These are phyloP conservation scores for Hebeloma cylindrosporum DNA, from an alignment of 768 basidiomycete genomes.

Conservation along the genomic window DNA sequence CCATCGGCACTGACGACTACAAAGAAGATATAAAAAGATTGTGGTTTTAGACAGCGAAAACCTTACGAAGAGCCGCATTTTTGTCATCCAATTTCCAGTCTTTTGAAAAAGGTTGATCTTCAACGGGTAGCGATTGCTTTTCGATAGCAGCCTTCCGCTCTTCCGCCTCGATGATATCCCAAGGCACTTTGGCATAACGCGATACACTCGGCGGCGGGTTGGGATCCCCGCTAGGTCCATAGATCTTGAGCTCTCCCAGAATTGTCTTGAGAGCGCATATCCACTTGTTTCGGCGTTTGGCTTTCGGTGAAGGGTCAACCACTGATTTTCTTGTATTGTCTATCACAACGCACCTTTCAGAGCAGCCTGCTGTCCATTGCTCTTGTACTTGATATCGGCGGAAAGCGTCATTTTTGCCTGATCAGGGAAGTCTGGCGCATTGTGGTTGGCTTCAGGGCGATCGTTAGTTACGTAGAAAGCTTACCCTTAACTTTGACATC, in stretches of 20 bases:
- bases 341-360: slow-evolving; percentile 60
- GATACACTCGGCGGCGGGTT: slow-evolving; percentile 50
- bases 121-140: slow-evolving; percentile 16
- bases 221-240: slow-evolving; percentile 62
- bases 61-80: slow-evolving; percentile 50
- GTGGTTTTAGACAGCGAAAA: slow-evolving; percentile 7
- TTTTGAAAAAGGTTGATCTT: slow-evolving; percentile 32
- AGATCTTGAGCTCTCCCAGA: slow-evolving; percentile 70
- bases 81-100: slow-evolving; percentile 55
- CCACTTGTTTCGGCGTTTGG: slow-evolving; percentile 88
- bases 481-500: slow-evolving; percentile 69
- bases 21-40: slow-evolving; percentile 4
- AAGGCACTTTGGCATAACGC: slow-evolving; percentile 73
- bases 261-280: slow-evolving; percentile 80
- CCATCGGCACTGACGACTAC: slow-evolving; percentile 42
- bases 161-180: slow-evolving; percentile 52
- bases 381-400: slow-evolving; percentile 87
- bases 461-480: slow-evolving; percentile 9
- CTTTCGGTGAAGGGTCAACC: slow-evolving; percentile 29
- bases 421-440: slow-evolving; percentile 64
- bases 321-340: not conserved
- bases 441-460: slow-evolving; percentile 7
- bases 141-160: slow-evolving; percentile 34
- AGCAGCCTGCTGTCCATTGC: slow-evolving; percentile 79
- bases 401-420: slow-evolving; percentile 76